These are phyloP conservation scores for Chrysoporthe cubensis DNA, from an alignment of 2,329 filamentous ascomycete species.

Conservation along the genomic window DNA sequence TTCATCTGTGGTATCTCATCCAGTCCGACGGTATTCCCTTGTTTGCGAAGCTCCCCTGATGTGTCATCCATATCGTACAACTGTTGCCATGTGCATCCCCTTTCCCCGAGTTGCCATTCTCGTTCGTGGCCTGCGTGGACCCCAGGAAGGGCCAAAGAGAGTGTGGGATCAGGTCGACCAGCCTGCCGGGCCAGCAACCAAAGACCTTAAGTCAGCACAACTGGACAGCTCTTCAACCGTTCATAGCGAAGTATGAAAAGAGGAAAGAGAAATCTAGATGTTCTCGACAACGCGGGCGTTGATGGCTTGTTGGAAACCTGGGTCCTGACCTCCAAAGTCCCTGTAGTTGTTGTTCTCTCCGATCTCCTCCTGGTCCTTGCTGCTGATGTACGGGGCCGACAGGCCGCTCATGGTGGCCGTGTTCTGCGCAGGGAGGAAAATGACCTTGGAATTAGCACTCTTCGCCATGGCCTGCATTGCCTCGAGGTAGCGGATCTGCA, in stretches of 20 bases:
- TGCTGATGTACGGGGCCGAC: slow-evolving; percentile 48
- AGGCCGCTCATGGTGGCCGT: slow-evolving; percentile 47
- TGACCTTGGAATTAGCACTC: slow-evolving; percentile 84
- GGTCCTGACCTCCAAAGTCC: slow-evolving; percentile 58
- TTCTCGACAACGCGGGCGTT: slow-evolving; percentile 84
- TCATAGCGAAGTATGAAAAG: slow-evolving; percentile 9
- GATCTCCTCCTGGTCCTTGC: slow-evolving; percentile 38
- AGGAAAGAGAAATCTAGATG: slow-evolving; percentile 61
- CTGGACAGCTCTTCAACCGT: slow-evolving; percentile 9
- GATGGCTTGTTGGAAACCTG: slow-evolving; percentile 77
- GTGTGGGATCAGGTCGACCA: slow-evolving; percentile 25
- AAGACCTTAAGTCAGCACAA: slow-evolving; percentile 22
- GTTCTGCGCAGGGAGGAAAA: slow-evolving; percentile 76
- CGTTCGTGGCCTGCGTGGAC: not conserved
- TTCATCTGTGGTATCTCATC: slow-evolving; percentile 4
- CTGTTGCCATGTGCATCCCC: not conserved
- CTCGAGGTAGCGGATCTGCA: slow-evolving; percentile 98
- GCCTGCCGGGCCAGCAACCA: slow-evolving; percentile 17
- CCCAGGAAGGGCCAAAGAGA: not conserved
- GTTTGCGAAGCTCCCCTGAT: slow-evolving; percentile 8
- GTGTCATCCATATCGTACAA: slow-evolving; percentile 19
- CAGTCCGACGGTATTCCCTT: not conserved
- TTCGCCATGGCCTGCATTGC: slow-evolving; percentile 99
- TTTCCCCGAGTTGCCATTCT: not conserved
- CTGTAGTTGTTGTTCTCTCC: slow-evolving; percentile 50